Evolutionary conservation across 2,329 filamentous ascomycete species (phyloP), one percentile per base, ranked within the genome.

Genomic region (Juglanconis juglandina): DNA sequence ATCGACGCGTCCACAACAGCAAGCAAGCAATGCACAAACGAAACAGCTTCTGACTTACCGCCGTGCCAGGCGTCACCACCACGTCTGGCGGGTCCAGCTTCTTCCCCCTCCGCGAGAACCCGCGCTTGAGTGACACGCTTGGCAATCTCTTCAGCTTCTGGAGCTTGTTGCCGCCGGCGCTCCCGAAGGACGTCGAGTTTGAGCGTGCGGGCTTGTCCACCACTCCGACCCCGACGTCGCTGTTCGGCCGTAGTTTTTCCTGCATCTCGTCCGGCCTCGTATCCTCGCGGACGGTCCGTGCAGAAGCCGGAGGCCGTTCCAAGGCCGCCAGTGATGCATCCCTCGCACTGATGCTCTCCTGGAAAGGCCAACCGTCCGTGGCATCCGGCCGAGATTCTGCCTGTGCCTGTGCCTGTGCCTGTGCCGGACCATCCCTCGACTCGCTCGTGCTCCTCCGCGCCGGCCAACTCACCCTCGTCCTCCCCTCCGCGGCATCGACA

Each of bases 51-150:
- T n/a, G 33, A 59, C 60, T 62, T 56, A 62, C 60, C 56, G 46
- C 60, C 50, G 60, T 59, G 46, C 51, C 56, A 46, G 60, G 60
- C 51, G 56, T 53, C 11, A 49, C 48, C 5, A 54, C 58, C 9
- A 56, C 37, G 14, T 52, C 41, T 53, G 60, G 60, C 52, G 48
- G 30, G 48, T 58, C 47, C 48, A 48, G 50, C 41, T 49, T 60
- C 10, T 49, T 53, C 6, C 41, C 54, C 46, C 60, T 57, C 37
- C 47, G 41, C 6, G 55, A 58, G 24, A 58, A 33, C 9, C 55
- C 55, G 24, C 55, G 48, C 24, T 44, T 58, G 17, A 58, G 48
- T 24, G 55, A 51, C 37, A 58, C 14, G 47, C 42, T 60, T n/a
- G 33, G 53, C 53, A 53, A 49, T 24, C 11, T 39, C 48, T 53